These are phyloP conservation scores for Neofusicoccum laricinum DNA, from an alignment of 2,329 filamentous ascomycete genomes.

Conservation along the genomic window DNA sequence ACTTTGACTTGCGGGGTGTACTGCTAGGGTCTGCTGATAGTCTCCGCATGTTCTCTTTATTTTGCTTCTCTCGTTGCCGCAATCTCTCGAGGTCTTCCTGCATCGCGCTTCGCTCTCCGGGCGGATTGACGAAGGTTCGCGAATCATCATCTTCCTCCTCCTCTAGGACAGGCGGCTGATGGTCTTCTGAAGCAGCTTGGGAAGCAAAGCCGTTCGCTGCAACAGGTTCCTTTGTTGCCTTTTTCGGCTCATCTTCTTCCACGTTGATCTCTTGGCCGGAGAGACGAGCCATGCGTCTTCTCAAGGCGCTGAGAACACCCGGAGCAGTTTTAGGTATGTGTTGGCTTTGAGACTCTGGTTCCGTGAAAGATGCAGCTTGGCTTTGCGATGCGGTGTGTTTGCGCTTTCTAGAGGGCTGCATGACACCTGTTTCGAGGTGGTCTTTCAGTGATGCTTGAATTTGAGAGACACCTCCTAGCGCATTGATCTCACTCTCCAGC, in stretches of 20 bases:
- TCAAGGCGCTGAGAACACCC: constrained; percentile 3
- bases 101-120: constrained; percentile 6
- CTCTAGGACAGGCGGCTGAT: constrained; percentile 22
- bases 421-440: background rate
- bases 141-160: constrained; percentile 21
- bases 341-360: background rate
- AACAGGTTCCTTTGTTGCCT: background rate
- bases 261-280: background rate
- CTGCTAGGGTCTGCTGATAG: background rate
- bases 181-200: background rate
- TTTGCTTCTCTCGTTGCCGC: constrained; percentile 19
- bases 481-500: constrained; percentile 41
- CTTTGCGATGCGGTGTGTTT: constrained; percentile 23
- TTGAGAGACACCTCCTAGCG: constrained; percentile 43
- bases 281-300: constrained; percentile 22
- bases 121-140: constrained; percentile 11
- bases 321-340: background rate
- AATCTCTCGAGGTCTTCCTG: constrained; percentile 18
- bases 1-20: constrained; percentile 19
- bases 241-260: background rate
- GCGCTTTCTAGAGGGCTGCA: constrained; percentile 24
- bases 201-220: background rate
- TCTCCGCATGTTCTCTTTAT: constrained; percentile 12
- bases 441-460: constrained; percentile 25
- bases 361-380: constrained; percentile 10